Evolutionary conservation across 306 rosid genomes (phyloP).

Genomic region (peach (Prunus persica)): DNA sequence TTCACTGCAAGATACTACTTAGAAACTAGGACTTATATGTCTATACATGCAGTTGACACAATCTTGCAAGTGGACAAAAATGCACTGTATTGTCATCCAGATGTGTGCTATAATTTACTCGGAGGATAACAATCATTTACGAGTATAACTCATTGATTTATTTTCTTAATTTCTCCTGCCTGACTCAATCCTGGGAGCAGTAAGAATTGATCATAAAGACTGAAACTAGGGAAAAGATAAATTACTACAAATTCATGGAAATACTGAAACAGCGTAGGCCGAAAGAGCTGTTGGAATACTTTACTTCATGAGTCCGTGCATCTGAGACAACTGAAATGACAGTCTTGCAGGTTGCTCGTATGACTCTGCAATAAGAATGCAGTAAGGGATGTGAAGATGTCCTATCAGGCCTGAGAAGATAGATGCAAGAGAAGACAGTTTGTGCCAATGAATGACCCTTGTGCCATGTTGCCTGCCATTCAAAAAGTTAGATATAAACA

Average conservation of each 20-base stretch:
- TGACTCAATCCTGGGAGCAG: not conserved
- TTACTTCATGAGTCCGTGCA: constrained; percentile 99
- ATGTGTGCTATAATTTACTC: not conserved
- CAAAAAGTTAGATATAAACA: constrained; percentile 25
- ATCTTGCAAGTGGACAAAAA: not conserved
- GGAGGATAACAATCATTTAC: not conserved
- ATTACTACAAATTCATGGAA: not conserved
- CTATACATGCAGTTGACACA: too few relatives aligned
- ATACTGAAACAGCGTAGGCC: constrained; percentile 10
- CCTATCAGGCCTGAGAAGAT: constrained; percentile 87
- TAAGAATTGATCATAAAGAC: not conserved
- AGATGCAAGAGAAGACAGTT: constrained; percentile 94
- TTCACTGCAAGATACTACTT: not conserved
- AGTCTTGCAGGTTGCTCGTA: constrained; percentile 83
- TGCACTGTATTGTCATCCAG: not conserved
- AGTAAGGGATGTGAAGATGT: constrained; percentile 75
- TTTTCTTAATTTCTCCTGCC: not conserved
- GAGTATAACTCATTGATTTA: not conserved
- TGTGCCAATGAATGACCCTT: constrained; percentile 97
- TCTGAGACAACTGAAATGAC: constrained; percentile 78
- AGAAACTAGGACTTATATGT: not conserved
- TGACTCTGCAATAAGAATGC: constrained; percentile 81
- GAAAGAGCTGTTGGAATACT: constrained; percentile 64
- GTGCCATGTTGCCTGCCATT: constrained; percentile 98
- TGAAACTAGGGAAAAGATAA: not conserved